phyloP scores from a whole-genome alignment of 495 filamentous ascomycete species.

The Aspergillus incahuasiensis region DNA sequence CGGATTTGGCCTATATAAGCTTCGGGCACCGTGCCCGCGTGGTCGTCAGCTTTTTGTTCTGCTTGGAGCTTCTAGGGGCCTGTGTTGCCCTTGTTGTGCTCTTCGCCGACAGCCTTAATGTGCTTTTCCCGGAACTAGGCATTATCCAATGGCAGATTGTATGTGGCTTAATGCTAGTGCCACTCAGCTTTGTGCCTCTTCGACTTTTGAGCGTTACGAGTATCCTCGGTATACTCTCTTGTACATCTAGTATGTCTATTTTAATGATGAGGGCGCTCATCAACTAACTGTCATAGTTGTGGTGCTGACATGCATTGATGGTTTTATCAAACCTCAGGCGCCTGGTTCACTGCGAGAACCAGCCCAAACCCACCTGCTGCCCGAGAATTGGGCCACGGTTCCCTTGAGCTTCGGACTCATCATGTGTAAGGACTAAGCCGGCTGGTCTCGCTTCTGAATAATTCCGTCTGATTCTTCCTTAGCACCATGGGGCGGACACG shows the following conservation, averaged over 20 bases:
- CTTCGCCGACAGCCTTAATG: constrained; percentile 84
- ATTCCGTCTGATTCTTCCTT: constrained; percentile 3
- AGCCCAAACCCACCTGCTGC: constrained; percentile 69
- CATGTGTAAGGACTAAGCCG: constrained; percentile 81
- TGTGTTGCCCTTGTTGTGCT: constrained; percentile 90
- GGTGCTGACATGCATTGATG: constrained; percentile 74
- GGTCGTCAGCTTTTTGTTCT: constrained; percentile 79
- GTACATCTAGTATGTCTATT: constrained; percentile 68
- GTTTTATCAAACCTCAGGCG: constrained; percentile 69
- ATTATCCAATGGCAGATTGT: constrained; percentile 79
- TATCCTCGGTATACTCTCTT: constrained; percentile 83
- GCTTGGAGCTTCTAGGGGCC: constrained; percentile 78
- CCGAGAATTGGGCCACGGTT: constrained; percentile 79
- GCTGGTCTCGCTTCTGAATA: background rate
- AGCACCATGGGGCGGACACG: constrained; percentile 92
- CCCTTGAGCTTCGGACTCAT: constrained; percentile 93
- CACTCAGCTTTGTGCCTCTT: constrained; percentile 81
- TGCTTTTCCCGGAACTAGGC: constrained; percentile 69
- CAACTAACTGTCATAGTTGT: constrained; percentile 55
- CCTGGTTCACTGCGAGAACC: constrained; percentile 85
- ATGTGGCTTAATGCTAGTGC: constrained; percentile 74
- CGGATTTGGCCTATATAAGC: constrained; percentile 86
- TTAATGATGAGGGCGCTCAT: background rate
- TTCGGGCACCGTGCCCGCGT: constrained; percentile 82
- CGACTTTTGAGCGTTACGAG: constrained; percentile 84